phyloP scores from a whole-genome alignment of 257 asterid genomes.

The Solanum paucissectum region DNA sequence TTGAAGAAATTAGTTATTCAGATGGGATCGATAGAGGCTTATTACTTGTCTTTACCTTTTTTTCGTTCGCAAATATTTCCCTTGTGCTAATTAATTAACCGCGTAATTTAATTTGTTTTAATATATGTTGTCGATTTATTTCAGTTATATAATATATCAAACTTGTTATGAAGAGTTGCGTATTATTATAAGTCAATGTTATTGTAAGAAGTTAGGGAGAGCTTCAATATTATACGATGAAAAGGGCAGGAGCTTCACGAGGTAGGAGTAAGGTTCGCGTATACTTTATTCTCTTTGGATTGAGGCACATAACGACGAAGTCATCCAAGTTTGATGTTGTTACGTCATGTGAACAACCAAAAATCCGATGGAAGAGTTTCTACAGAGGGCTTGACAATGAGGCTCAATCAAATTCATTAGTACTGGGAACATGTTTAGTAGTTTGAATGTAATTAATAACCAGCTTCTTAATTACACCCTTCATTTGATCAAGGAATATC shows the following conservation, averaged over 20 bases:
- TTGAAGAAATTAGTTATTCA: slow-evolving; percentile 37
- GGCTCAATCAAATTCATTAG: too few relatives aligned
- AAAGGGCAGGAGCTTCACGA: background rate
- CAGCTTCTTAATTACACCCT: too few relatives aligned
- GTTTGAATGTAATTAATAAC: too few relatives aligned
- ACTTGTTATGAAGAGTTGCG: background rate
- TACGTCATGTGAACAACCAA: too few relatives aligned
- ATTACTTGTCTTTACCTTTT: slow-evolving; percentile 43
- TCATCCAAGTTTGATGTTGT: too few relatives aligned
- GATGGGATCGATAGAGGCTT: slow-evolving; percentile 47
- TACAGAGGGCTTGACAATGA: too few relatives aligned
- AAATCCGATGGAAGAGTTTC: too few relatives aligned
- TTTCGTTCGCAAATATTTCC: slow-evolving; percentile 56
- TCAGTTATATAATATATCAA: background rate
- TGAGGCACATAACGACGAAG: too few relatives aligned
- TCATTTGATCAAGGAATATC: too few relatives aligned
- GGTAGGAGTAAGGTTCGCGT: background rate
- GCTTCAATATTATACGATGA: background rate
- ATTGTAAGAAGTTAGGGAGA: background rate
- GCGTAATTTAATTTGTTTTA: background rate
- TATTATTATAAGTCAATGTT: background rate
- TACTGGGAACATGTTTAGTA: too few relatives aligned
- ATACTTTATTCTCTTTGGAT: too few relatives aligned
- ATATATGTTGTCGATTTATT: background rate
- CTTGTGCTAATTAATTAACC: slow-evolving; percentile 20